phyloP scores from a whole-genome alignment of 306 rosid species.

The Cucurbita moschata region DNA sequence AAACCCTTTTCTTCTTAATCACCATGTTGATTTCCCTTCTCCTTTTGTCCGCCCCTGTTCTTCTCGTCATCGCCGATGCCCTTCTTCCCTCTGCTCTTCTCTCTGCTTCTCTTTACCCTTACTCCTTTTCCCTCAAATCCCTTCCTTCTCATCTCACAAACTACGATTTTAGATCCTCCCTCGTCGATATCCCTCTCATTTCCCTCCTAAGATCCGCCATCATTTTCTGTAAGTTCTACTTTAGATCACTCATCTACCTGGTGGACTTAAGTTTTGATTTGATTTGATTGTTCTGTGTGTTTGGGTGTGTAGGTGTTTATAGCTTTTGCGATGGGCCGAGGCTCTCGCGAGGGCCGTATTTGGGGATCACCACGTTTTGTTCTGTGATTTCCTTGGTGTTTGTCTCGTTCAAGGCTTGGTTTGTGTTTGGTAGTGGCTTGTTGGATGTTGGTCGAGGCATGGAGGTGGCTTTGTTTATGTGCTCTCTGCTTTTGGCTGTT shows the following conservation, averaged over 20 bases:
- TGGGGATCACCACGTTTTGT: slow-evolving; percentile 69
- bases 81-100: slow-evolving; percentile 33
- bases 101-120: slow-evolving; percentile 41
- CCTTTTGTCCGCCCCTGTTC: slow-evolving; percentile 68
- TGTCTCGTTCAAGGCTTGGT: slow-evolving; percentile 67
- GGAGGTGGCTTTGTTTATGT: slow-evolving; percentile 53
- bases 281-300: not conserved
- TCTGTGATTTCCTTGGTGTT: slow-evolving; percentile 55
- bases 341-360: slow-evolving; percentile 67
- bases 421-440: slow-evolving; percentile 28
- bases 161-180: slow-evolving; percentile 80
- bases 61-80: slow-evolving; percentile 55
- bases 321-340: slow-evolving; percentile 80
- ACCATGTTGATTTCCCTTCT: slow-evolving; percentile 71
- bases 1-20: slow-evolving; percentile 70
- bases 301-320: slow-evolving; percentile 49
- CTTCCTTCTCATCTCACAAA: slow-evolving; percentile 49
- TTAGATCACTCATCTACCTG: not conserved
- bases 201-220: slow-evolving; percentile 61
- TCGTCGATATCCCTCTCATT: slow-evolving; percentile 73
- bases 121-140: slow-evolving; percentile 23
- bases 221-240: slow-evolving; percentile 61
- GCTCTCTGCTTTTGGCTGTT: slow-evolving; percentile 61
- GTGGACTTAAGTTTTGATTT: not conserved
- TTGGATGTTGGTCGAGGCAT: slow-evolving; percentile 14